These are phyloP conservation scores for Salix exigua DNA, from an alignment of 345 rosid genomes.

Conservation along the genomic window DNA sequence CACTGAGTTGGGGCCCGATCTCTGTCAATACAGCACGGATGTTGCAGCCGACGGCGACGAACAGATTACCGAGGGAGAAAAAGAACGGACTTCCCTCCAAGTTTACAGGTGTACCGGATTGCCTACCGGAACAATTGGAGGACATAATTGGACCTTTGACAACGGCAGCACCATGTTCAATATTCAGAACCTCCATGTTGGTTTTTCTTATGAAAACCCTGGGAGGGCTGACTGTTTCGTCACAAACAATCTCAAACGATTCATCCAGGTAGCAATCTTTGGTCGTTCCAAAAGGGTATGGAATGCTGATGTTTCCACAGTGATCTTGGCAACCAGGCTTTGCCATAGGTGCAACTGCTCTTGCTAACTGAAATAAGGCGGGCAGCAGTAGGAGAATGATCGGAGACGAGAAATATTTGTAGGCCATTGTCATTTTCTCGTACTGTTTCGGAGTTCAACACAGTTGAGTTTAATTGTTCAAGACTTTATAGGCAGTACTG, in stretches of 20 bases:
- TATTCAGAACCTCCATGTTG: neutral
- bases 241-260: neutral
- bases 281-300: conserved; percentile 4
- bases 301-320: conserved; percentile 1
- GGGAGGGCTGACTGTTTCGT: neutral
- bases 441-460: no score
- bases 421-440: no score
- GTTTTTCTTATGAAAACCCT: neutral
- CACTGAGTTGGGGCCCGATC: neutral
- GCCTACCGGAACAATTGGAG: neutral
- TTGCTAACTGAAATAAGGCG: no score
- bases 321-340: neutral
- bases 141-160: neutral
- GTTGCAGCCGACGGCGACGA: conserved; percentile 5
- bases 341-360: neutral
- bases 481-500: no score
- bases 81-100: neutral
- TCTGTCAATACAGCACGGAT: neutral
- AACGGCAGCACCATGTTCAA: neutral
- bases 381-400: no score
- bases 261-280: neutral
- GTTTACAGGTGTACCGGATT: neutral
- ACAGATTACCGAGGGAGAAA: neutral
- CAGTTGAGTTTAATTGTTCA: no score
- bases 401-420: no score